Base-by-base conservation (phyloP, 1,284 basidiomycete genomes). In the Meripilus lineatus region DNA sequence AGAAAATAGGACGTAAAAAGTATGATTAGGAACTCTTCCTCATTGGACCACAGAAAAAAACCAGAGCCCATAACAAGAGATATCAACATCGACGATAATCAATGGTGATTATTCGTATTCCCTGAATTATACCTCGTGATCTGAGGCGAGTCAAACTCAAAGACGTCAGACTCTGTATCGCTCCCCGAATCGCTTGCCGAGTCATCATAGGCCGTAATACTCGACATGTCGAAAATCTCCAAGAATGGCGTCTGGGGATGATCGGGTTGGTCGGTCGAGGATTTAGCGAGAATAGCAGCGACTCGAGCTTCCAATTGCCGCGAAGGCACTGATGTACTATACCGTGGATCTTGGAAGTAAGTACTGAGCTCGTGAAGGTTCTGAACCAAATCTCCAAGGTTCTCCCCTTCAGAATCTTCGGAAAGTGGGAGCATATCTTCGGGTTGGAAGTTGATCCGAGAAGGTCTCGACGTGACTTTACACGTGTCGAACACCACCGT, bases 401-500 rank as follows among this genome's bases (percentile, higher is more conserved):
- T 81, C 41, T 82, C 80, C 30, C 81, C 75, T 22, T 71, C 54
- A 7, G 64, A 64, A 18, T 77, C 75, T 15, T 58, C 58, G 4
- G 49, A 47, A 15, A 56, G 53, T 5, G 61, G 61, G 37, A 32
- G 33, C 17, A 65, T 52, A 38, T 69, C 59, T 14, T 71, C 67
- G 14, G 84, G 80, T 58, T 81, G 79, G 58, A 85, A 83, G 52
- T 81, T 74, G 50, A 89, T 81, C 28, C 79, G 78, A 7, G 84
- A 86, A 3, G 84, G 84, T 13, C 83, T 73, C n/a, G 81, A 73
- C 2, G 81, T 77, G 53, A 85, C 78, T 32, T 78, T 74, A 66
- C 85, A 91, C 3, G 87, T 89, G 54, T 90, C 89, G 54, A 89
- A 90, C 13, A 94, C 87, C 1, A 86, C 86, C 61, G 81, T 75